Base-by-base conservation (phyloP, 2,329 filamentous ascomycete genomes). In the Metarhizium anisopliae region DNA sequence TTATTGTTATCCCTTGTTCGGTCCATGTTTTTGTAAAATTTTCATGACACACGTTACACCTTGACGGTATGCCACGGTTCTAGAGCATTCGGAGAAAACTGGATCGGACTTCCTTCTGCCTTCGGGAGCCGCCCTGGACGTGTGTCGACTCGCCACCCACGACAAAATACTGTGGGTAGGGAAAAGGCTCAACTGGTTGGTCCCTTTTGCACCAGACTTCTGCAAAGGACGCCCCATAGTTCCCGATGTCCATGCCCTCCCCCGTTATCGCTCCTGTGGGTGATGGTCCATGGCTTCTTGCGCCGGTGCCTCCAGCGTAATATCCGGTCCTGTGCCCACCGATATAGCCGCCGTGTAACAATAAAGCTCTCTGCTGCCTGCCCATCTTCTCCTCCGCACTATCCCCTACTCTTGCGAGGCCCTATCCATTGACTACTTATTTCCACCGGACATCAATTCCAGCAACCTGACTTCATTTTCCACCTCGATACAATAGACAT, bases 201-300 rank as follows among this genome's bases (percentile, higher is more conserved):
- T 16, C 18, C 43, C 25, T 54, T 54, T 54, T 49, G 52, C 14
- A 49, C 25, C 25, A 25, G 25, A 25, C 32, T 42, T 50, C 40
- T 16, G 14, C 45, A n/a, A 29, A 54, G 38, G n/a, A 49, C 32
- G 52, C 45, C 52, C 35, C 52, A 45, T 29, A 45, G 40, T 30
- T 40, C 43, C 52, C 43, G 30, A 47, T 40, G 43, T 47, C 52
- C 43, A 47, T 16, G 40, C 6, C 4, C 42, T 16, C 18, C 53
- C 53, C 54, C 54, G 54, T 55, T 55, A 55, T 55, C 54, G 54
- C 54, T 32, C 45, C 16, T n/a, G 49, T 18, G 32, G 43, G 36
- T 14, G 29, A 43, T 47, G 51, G n/a, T 16, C 6, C 32, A 35
- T 35, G 5, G 5, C 32, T 4, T 35, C 32, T 35, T 11, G 32